phyloP scores from a whole-genome alignment of 1,284 basidiomycete species.

The Cryptococcus maquisensis region DNA sequence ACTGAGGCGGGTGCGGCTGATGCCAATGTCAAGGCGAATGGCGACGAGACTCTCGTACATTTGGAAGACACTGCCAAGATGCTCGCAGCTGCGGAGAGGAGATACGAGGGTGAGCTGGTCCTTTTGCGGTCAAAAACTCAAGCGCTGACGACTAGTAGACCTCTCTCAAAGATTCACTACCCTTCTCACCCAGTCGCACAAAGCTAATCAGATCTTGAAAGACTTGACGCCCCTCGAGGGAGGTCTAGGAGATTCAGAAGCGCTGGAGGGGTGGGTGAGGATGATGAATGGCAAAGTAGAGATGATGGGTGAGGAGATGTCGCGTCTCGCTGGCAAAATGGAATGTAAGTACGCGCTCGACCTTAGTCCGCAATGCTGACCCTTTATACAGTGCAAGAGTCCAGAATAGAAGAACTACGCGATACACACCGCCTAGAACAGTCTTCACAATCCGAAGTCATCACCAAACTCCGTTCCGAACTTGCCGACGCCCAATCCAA shows the following conservation, averaged over 20 bases:
- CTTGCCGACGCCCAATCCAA: slow-evolving; percentile 66
- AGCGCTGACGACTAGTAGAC: slow-evolving; percentile 16
- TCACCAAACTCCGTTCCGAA: slow-evolving; percentile 65
- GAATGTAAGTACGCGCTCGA: slow-evolving; percentile 55
- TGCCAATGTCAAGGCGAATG: background rate
- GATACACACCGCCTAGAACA: slow-evolving; percentile 75
- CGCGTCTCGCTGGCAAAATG: slow-evolving; percentile 65
- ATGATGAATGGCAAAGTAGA: slow-evolving; percentile 65
- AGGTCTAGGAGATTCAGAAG: slow-evolving; percentile 60
- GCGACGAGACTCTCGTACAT: background rate
- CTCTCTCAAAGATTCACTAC: slow-evolving; percentile 32
- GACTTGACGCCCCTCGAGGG: slow-evolving; percentile 68
- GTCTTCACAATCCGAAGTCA: slow-evolving; percentile 66
- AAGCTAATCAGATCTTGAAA: slow-evolving; percentile 65
- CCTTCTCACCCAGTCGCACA: slow-evolving; percentile 38
- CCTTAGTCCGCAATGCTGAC: background rate
- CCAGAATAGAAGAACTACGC: slow-evolving; percentile 72
- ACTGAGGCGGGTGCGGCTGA: background rate
- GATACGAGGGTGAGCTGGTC: slow-evolving; percentile 17
- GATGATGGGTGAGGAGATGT: slow-evolving; percentile 62
- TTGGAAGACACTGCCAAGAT: background rate
- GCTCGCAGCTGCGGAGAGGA: slow-evolving; percentile 24
- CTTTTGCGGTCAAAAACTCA: background rate
- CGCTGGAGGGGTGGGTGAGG: slow-evolving; percentile 65
- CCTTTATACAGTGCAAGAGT: slow-evolving; percentile 65